A percentile compares a stretch with the other conserved stretches of the same genome.
These are phyloP conservation scores for Rhazya stricta DNA, from an alignment of 257 asterid species.

Conservation along the genomic window DNA sequence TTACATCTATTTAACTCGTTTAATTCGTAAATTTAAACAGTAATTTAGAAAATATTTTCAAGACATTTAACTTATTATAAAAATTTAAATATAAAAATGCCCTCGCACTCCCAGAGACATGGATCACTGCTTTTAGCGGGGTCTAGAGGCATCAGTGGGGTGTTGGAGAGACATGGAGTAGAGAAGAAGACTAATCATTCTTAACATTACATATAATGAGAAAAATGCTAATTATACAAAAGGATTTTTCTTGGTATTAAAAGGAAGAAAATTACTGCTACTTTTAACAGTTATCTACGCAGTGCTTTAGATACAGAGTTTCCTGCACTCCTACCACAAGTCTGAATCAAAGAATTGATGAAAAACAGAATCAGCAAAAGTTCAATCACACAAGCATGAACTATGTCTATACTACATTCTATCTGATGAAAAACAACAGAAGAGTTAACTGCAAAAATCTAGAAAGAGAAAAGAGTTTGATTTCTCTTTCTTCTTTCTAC, in stretches of 20 bases:
- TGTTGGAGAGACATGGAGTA: no score
- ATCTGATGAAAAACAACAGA: background rate
- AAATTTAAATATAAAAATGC: no score
- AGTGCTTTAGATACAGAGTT: constrained; percentile 6
- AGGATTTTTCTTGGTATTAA: background rate
- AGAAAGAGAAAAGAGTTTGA: constrained; percentile 14
- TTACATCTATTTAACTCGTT: no score
- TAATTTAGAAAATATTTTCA: no score
- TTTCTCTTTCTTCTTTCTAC: constrained; percentile 24
- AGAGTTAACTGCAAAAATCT: constrained; percentile 16
- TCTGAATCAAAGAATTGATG: background rate
- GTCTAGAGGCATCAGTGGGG: no score
- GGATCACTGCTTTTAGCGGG: no score
- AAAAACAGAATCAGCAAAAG: background rate
- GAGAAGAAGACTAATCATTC: no score
- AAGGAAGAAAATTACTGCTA: background rate
- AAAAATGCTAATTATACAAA: background rate
- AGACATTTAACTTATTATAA: no score
- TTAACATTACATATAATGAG: background rate
- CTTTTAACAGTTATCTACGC: background rate
- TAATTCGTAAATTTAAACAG: background rate
- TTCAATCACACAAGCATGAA: background rate
- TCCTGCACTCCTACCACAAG: background rate
- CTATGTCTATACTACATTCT: constrained; percentile 5
- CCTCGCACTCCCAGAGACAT: no score